Base-by-base conservation (phyloP, 306 rosid species). In the Quercus bicolor region DNA sequence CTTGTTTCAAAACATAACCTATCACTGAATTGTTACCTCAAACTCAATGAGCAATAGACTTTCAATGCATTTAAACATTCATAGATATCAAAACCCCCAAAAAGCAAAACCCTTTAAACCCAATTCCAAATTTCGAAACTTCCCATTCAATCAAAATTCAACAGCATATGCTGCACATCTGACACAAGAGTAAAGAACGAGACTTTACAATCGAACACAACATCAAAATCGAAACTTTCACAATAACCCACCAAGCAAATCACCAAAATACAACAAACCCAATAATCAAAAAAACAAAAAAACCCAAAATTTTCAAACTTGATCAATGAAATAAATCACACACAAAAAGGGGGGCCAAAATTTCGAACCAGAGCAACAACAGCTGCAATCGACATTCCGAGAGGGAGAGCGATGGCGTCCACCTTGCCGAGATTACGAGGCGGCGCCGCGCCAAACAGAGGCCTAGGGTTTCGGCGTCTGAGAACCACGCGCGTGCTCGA, bases 311-410 rank as follows among this genome's bases (percentile, higher is more conserved):
- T 9, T 18, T 15, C 5, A 19, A 10, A 53, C 8, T 9, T 15
- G 60, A 55, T 28, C 43, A 43, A 31, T 2, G n/a, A 34, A 13
- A 24, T 28, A 31, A 66, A 53, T n/a, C 19, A 34, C 20, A 56
- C 4, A 40, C 18, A 37, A 45, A 31, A 20, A 77, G 53, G 60
- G 57, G 59, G 5, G 53, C 0, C 19, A 53, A 52, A 29, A 34
- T 56, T 61, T 13, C 15, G 70, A 73, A 95, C 98, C 98, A 91
- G 94, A 69, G 90, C 88, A 75, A 88, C 78, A 68, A 95, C 87
- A 21, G 97, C 94, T 1, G 98, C 98, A 23, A 95, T 83, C 0
- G 97, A 92, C 94, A 95, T 93, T 70, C 98, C 99, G 24, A 95
- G 83, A 40, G 90, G 94, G 74, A 87, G 86, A 60, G 94, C 93